phyloP scores from a whole-genome alignment of 2,329 filamentous ascomycete genomes.

The Claviceps digitariae region DNA sequence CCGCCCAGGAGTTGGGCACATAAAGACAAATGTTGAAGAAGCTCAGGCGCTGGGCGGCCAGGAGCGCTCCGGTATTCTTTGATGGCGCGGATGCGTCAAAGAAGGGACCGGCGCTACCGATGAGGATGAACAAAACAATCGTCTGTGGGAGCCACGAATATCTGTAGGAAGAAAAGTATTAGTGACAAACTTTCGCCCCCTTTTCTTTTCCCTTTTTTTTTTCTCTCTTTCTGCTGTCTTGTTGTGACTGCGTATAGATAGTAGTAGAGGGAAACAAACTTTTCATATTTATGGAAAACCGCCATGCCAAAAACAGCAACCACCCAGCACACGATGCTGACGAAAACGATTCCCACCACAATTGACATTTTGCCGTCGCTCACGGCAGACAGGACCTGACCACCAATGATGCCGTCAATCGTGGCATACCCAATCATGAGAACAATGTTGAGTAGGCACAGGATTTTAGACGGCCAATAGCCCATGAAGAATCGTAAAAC shows the following conservation, averaged over 20 bases:
- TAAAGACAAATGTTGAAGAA: slow-evolving; percentile 59
- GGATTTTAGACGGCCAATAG: slow-evolving; percentile 33
- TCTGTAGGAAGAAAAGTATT: slow-evolving; percentile 5
- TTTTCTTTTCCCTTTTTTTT: not conserved
- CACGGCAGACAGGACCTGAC: slow-evolving; percentile 62
- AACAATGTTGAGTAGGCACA: slow-evolving; percentile 29
- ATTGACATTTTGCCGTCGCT: slow-evolving; percentile 52
- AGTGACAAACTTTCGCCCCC: not conserved
- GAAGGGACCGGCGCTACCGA: slow-evolving; percentile 48
- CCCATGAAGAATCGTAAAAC: slow-evolving; percentile 68
- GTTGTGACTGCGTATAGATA: too few species aligned
- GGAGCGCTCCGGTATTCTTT: slow-evolving; percentile 48
- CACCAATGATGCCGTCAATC: slow-evolving; percentile 68
- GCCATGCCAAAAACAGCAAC: slow-evolving; percentile 47
- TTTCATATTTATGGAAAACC: slow-evolving; percentile 60
- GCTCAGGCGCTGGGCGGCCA: slow-evolving; percentile 43
- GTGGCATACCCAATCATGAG: slow-evolving; percentile 64
- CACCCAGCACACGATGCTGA: slow-evolving; percentile 58
- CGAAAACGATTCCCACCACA: slow-evolving; percentile 61
- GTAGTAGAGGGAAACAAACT: slow-evolving; percentile 8
- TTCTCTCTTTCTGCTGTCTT: not conserved
- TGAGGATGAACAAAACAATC: slow-evolving; percentile 57
- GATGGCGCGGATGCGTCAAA: slow-evolving; percentile 50
- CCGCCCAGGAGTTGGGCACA: slow-evolving; percentile 43
- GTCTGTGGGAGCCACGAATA: slow-evolving; percentile 50